These are phyloP conservation scores for Mrakia gelida DNA, from an alignment of 768 basidiomycete species.

Conservation along the genomic window DNA sequence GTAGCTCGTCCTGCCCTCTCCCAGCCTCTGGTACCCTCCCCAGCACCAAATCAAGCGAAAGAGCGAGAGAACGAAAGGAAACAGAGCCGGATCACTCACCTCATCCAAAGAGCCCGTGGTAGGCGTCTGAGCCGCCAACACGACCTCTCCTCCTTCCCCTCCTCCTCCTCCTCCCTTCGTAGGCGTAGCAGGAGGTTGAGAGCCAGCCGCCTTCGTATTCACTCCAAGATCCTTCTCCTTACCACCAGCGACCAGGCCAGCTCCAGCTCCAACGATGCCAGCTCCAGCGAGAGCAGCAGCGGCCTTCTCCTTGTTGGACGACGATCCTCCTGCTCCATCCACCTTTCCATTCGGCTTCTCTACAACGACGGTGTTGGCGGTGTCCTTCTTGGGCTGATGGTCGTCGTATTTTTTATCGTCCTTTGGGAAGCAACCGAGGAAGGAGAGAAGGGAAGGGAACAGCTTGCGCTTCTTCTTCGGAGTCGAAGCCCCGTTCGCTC, in stretches of 20 bases:
- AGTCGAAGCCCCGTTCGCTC: background rate
- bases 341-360: background rate
- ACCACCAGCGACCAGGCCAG: background rate
- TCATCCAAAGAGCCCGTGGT: constrained; percentile 21
- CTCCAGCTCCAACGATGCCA: background rate
- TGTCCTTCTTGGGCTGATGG: background rate
- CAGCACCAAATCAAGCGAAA: no score
- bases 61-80: background rate
- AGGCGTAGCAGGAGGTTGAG: constrained; percentile 5
- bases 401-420: background rate
- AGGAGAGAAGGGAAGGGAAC: constrained; percentile 16
- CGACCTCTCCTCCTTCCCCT: constrained; percentile 1
- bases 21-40: no score
- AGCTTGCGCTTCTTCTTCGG: constrained; percentile 14
- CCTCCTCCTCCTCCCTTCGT: constrained; percentile 10
- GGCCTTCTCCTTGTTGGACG: background rate
- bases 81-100: background rate
- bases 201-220: background rate
- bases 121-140: constrained; percentile 20
- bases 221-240: no score
- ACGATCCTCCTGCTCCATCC: background rate
- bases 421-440: constrained; percentile 5
- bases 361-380: no score
- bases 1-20: no score
- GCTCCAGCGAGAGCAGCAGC: background rate